Evolutionary conservation across 805 yeast genomes (phyloP).

Genomic region (Tetrapisispora pingtungensis): DNA sequence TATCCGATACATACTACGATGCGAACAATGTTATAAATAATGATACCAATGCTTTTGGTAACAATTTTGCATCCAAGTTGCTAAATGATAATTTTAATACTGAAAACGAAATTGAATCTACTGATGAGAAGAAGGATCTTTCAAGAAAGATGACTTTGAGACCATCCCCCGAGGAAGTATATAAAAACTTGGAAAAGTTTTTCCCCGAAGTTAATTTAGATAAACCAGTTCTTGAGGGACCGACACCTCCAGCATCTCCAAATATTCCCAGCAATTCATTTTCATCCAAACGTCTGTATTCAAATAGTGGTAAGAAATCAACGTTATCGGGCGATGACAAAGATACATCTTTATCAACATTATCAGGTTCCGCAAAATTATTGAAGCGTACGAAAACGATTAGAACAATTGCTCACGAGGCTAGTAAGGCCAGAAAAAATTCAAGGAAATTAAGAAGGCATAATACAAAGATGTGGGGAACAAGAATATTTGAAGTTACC

Average conservation of each 20-base stretch:
- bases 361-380: constrained; percentile 3
- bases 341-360: background rate
- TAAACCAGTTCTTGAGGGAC: constrained; percentile 75
- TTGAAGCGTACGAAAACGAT: constrained; percentile 78
- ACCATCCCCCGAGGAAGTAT: constrained; percentile 91
- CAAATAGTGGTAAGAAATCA: background rate
- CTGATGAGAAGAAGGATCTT: constrained; percentile 1
- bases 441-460: constrained; percentile 44
- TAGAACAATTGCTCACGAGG: constrained; percentile 88
- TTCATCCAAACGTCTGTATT: background rate
- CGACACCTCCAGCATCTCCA: constrained; percentile 50
- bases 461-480: constrained; percentile 98
- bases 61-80: background rate
- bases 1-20: background rate
- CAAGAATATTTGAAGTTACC: constrained; percentile 80
- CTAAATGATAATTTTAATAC: too few relatives aligned
- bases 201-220: constrained; percentile 91
- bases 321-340: background rate
- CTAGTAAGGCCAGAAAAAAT: constrained; percentile 48
- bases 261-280: constrained; percentile 5
- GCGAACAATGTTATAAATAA: background rate
- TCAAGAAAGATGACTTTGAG: constrained; percentile 56
- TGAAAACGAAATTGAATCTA: background rate
- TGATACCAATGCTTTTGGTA: background rate
- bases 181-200: constrained; percentile 80